Conservation (phyloP, 345 rosid genomes). For the Sisymbrium irio region DNA sequence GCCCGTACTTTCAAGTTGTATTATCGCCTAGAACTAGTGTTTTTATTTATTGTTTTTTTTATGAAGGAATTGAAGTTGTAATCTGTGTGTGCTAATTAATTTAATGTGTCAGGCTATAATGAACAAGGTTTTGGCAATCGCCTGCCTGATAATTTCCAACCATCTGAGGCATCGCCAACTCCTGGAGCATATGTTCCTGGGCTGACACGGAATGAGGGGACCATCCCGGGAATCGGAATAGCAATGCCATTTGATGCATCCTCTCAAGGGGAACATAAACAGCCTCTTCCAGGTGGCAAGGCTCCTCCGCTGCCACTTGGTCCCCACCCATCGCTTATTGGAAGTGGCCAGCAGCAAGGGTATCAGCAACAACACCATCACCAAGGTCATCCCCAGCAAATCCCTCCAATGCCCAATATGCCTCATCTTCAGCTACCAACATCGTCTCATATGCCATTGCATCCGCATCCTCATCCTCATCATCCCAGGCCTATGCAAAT, state of each 20-base stretch:
- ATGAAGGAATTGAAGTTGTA: constrained; percentile 5
- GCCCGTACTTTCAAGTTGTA: neutral
- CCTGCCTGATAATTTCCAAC: constrained; percentile 64
- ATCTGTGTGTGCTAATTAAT: neutral
- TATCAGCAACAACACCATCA: constrained; percentile 86
- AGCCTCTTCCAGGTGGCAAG: constrained; percentile 57
- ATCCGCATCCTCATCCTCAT: constrained; percentile 59
- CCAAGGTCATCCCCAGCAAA: constrained; percentile 66
- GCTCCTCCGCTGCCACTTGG: constrained; percentile 96
- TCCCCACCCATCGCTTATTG: constrained; percentile 92
- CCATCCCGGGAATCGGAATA: constrained; percentile 91
- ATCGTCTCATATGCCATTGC: constrained; percentile 69
- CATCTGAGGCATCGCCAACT: constrained; percentile 65
- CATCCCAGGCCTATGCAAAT: constrained; percentile 80
- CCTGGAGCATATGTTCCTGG: constrained; percentile 89
- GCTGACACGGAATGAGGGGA: constrained; percentile 80
- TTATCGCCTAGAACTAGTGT: neutral
- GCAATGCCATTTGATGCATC: constrained; percentile 71
- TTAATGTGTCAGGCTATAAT: constrained; percentile 58
- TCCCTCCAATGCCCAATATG: constrained; percentile 80
- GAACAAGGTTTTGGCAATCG: constrained; percentile 83
- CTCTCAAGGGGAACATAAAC: constrained; percentile 85
- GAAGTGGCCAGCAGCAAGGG: constrained; percentile 73
- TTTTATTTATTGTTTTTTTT: neutral
- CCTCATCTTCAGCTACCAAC: constrained; percentile 71